Evolutionary conservation across 2,329 filamentous ascomycete species (phyloP).

Genomic region (Microsporum canis): DNA sequence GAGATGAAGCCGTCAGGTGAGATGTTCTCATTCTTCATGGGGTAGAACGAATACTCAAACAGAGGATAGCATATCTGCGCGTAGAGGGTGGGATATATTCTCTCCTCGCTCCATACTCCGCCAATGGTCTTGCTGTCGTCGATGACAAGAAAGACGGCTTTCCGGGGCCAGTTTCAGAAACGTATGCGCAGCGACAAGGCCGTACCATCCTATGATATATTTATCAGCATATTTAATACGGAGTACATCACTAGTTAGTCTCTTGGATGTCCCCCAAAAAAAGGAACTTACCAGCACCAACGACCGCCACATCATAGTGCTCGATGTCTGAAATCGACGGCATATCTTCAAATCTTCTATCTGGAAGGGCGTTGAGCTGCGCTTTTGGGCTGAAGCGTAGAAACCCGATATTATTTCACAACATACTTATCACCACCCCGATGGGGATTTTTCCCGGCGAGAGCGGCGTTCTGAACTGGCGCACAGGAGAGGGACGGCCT

Average conservation of each 20-base stretch:
- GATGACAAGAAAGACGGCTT: constrained; percentile 12
- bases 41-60: constrained; percentile 28
- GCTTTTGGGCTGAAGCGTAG: too few relatives aligned
- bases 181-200: constrained; percentile 16
- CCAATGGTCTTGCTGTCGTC: constrained; percentile 15
- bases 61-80: constrained; percentile 26
- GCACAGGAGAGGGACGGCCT: too few relatives aligned
- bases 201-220: constrained; percentile 14
- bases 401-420: too few relatives aligned
- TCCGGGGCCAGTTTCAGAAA: constrained; percentile 15
- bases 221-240: background rate
- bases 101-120: constrained; percentile 15
- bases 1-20: background rate
- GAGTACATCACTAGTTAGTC: background rate
- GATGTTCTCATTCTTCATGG: constrained; percentile 16
- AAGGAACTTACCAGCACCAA: constrained; percentile 12
- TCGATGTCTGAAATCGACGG: background rate
- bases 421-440: too few relatives aligned
- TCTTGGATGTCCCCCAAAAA: background rate
- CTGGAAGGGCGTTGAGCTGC: too few relatives aligned
- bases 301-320: constrained; percentile 11
- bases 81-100: constrained; percentile 18
- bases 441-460: too few relatives aligned
- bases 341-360: too few relatives aligned
- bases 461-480: too few relatives aligned